These are phyloP conservation scores for Solanum paucissectum DNA, from an alignment of 257 asterid species.

Conservation along the genomic window DNA sequence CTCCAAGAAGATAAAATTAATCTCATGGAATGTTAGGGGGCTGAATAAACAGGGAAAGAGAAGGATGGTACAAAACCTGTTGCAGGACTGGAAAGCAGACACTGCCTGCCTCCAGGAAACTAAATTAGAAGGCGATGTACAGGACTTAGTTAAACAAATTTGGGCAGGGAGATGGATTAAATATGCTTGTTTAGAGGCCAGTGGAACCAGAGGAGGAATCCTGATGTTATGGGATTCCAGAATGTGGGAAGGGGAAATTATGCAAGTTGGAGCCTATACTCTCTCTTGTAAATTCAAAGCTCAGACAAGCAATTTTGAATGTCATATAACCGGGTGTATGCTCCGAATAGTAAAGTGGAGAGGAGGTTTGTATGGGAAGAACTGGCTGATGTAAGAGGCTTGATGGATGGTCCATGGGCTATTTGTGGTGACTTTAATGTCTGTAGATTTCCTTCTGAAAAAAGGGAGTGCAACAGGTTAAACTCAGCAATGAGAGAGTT, in stretches of 20 bases:
- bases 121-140: neutral
- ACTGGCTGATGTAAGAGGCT: neutral
- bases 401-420: neutral
- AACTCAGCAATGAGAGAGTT: too few species aligned
- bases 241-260: neutral
- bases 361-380: neutral
- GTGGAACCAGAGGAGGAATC: neutral
- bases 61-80: too few species aligned
- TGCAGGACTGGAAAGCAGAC: too few species aligned
- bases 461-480: too few species aligned
- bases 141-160: neutral
- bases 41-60: too few species aligned
- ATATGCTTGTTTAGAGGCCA: neutral
- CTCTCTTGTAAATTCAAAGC: neutral
- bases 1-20: too few species aligned
- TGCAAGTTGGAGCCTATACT: neutral
- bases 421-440: neutral
- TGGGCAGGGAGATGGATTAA: neutral
- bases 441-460: too few species aligned
- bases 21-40: too few species aligned
- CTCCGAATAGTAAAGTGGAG: neutral
- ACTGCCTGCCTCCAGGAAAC: neutral
- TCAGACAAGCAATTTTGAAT: neutral
- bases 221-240: neutral
- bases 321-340: neutral